Base-by-base conservation (phyloP, 2,329 filamentous ascomycete genomes). In the Fusarium ramigenum region DNA sequence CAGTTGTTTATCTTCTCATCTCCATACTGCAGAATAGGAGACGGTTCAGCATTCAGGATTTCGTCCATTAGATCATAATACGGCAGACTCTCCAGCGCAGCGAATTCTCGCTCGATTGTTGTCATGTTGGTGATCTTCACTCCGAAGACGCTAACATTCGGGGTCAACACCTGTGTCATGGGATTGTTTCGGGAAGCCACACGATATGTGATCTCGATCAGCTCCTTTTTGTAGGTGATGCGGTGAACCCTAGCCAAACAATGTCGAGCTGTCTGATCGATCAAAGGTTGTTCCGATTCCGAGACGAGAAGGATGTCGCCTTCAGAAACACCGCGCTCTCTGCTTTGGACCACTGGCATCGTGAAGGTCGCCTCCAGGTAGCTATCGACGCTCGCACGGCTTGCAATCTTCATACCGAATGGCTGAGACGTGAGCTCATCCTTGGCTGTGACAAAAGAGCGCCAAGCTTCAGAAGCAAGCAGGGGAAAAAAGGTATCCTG, bases 1-100 rank as follows among this genome's bases (percentile, higher is more conserved):
- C 94, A 87, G 12, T 89, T 87, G 11, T 89, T 85, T 11, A 97
- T 85, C 68, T 91, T 91, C 70, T 93, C 89, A 9, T 96, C 91
- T 46, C 90, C 89, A 79, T 97, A 98, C 11, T 90, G 90, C 59
- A 97, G 88, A 75, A 98, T 90, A 3, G 94, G 95, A 11, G 96
- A 98, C 2, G 97, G 96, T 79, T 95, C 94, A 7, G 95, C 96
- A 76, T 91, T 91, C 53, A 97, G 86, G 63, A 99, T 93, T 82
- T 99, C 96, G 65, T 96, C 93, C 85, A 96, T 97, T 25, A 99
- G 87, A 82, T 99, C 96, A 78, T 98, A 99, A 82, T 97, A 98
- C 80, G 97, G 93, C 72, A 99, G 83, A 77, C 93, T 96, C 83
- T 95, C 93, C 36, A 99, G 84, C 2, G 96, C 94, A 63, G 95